A percentile compares a stretch with the other conserved stretches of the same genome.
Evolutionary conservation across 2,329 filamentous ascomycete species (phyloP).

Genomic region (Pseudocercospora eumusae): DNA sequence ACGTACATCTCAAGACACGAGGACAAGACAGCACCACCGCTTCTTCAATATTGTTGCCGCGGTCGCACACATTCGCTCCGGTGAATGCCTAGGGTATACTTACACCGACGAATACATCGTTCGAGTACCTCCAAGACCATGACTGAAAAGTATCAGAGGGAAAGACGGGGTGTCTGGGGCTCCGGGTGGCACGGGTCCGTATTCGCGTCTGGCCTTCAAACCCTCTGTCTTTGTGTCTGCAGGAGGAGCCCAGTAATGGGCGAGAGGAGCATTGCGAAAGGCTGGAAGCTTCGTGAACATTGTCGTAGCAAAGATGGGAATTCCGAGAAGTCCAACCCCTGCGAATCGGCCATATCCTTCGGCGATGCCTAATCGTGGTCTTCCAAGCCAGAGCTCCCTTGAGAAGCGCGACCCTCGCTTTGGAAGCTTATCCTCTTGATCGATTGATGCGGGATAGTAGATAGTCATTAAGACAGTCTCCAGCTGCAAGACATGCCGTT

Average conservation of each 20-base stretch:
- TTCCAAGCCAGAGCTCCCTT: constrained; percentile 63
- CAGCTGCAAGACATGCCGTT: constrained; percentile 52
- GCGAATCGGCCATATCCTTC: constrained; percentile 65
- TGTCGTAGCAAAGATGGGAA: constrained; percentile 58
- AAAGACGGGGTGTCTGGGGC: constrained; percentile 51
- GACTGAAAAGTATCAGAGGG: constrained; percentile 66
- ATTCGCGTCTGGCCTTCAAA: constrained; percentile 45
- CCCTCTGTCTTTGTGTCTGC: constrained; percentile 47
- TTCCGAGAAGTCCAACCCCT: constrained; percentile 52
- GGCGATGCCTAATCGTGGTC: constrained; percentile 58
- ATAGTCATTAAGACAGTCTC: constrained; percentile 65
- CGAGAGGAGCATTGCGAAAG: constrained; percentile 61
- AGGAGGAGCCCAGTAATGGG: constrained; percentile 51
- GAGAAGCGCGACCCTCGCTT: constrained; percentile 44
- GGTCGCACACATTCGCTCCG: too few species aligned
- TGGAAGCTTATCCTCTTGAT: constrained; percentile 39
- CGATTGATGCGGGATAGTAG: constrained; percentile 61
- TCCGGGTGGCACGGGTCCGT: constrained; percentile 44
- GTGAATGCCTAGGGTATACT: too few species aligned
- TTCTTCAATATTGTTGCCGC: too few species aligned
- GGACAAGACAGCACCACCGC: too few species aligned
- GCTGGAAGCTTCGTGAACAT: constrained; percentile 68
- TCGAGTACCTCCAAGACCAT: constrained; percentile 64
- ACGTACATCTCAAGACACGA: too few species aligned
- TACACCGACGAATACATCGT: constrained; percentile 61